Evolutionary conservation across 169 alveolate species (phyloP).

Genomic region (Cytauxzoon felis): DNA sequence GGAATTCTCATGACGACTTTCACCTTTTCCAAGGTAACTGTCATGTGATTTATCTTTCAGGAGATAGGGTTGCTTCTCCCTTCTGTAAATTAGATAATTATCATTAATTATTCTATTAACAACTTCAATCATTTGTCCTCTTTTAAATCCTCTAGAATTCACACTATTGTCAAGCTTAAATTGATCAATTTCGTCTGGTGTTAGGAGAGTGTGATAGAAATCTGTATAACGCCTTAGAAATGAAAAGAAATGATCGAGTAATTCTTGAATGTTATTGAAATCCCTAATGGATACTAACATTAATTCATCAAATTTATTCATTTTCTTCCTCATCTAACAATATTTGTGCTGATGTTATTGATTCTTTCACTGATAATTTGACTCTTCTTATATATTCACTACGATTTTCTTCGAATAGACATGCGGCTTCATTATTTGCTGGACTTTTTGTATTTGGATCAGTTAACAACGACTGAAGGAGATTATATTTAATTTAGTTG

Average conservation of each 20-base stretch:
- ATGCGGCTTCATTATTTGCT: slow-evolving; percentile 96
- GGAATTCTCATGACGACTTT: not conserved
- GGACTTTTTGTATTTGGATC: slow-evolving; percentile 98
- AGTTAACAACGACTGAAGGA: slow-evolving; percentile 81
- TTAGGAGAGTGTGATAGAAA: slow-evolving; percentile 50
- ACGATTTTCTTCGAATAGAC: slow-evolving; percentile 86
- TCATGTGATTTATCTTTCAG: slow-evolving; percentile 1
- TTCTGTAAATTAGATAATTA: slow-evolving; percentile 19
- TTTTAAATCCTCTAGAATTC: slow-evolving; percentile 45
- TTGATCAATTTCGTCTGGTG: slow-evolving; percentile 1
- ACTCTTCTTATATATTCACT: slow-evolving; percentile 89
- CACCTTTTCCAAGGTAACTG: not conserved
- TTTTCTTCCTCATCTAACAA: slow-evolving; percentile 9
- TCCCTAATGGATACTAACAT: slow-evolving; percentile 51
- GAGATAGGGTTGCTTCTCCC: slow-evolving; percentile 49
- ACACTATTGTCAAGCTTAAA: slow-evolving; percentile 36
- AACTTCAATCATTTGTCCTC: slow-evolving; percentile 19
- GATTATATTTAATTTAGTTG: too few species aligned
- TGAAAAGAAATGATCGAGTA: slow-evolving; percentile 50
- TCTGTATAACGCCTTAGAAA: slow-evolving; percentile 61
- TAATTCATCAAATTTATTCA: slow-evolving; percentile 45
- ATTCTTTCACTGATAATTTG: slow-evolving; percentile 83
- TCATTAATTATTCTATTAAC: slow-evolving; percentile 23
- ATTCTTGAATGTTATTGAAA: slow-evolving; percentile 36
- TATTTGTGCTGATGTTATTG: slow-evolving; percentile 50